These are phyloP conservation scores for Fusarium illudens DNA, from an alignment of 2,329 filamentous ascomycete genomes.

Conservation along the genomic window DNA sequence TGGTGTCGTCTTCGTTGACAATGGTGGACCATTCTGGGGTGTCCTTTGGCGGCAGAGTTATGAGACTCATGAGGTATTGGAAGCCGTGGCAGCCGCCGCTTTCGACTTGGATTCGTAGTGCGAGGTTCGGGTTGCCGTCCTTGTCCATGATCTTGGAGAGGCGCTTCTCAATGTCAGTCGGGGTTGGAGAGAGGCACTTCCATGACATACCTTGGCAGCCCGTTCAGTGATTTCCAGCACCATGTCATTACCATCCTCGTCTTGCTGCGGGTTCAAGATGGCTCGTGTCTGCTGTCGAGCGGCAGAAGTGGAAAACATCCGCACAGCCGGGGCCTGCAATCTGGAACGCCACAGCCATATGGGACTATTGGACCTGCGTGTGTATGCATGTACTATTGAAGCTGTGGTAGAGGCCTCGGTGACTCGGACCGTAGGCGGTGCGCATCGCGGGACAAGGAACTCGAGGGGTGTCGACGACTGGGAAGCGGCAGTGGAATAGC, in stretches of 20 bases:
- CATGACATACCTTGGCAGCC: constrained; percentile 72
- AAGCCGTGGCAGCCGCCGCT: constrained; percentile 97
- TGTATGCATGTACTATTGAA: not conserved
- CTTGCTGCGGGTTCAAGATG: constrained; percentile 75
- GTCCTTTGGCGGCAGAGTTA: constrained; percentile 62
- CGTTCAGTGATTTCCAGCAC: constrained; percentile 82
- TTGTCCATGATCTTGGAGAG: constrained; percentile 79
- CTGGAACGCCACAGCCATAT: constrained; percentile 3
- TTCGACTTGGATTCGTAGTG: constrained; percentile 91
- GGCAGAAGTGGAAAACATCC: constrained; percentile 51
- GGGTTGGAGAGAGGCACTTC: not conserved
- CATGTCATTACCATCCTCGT: constrained; percentile 88
- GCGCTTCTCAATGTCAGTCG: constrained; percentile 57
- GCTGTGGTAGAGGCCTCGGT: not conserved
- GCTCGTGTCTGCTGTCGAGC: constrained; percentile 55
- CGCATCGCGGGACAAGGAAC: constrained; percentile 51
- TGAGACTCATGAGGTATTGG: constrained; percentile 93
- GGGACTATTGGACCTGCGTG: not conserved
- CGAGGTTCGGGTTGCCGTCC: constrained; percentile 78
- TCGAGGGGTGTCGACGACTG: constrained; percentile 46
- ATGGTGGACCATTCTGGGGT: constrained; percentile 46
- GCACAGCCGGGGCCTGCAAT: constrained; percentile 11
- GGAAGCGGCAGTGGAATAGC: constrained; percentile 41
- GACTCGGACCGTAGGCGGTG: constrained; percentile 14
- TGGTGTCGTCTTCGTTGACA: constrained; percentile 79